Percentiles rank a stretch among this genome's conserved stretches.
Evolutionary conservation across 139 green algal genomes (phyloP).

Genomic region (Chlorella sp.): DNA sequence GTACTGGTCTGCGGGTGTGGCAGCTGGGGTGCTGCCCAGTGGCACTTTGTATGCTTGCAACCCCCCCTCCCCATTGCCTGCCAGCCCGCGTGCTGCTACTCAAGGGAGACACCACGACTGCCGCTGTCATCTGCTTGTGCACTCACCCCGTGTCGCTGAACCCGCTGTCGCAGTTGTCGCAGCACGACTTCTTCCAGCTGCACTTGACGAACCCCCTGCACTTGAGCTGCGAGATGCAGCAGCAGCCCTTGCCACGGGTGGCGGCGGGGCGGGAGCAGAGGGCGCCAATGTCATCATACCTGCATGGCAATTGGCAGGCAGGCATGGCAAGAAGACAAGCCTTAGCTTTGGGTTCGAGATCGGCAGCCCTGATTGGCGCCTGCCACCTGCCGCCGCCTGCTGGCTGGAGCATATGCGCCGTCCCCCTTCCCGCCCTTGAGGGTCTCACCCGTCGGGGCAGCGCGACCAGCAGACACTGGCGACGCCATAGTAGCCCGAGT

Average conservation of each 20-base stretch:
- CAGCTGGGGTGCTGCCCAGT: not conserved
- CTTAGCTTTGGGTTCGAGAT: too few relatives aligned
- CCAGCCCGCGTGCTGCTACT: not conserved
- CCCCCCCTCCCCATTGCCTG: too few relatives aligned
- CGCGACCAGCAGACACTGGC: constrained; percentile 1
- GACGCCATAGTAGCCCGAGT: not conserved
- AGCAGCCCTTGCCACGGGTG: constrained; percentile 19
- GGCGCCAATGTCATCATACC: constrained; percentile 3
- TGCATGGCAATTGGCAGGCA: not conserved
- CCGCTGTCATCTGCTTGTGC: not conserved
- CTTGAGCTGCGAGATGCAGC: constrained; percentile 13
- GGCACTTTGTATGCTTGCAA: too few relatives aligned
- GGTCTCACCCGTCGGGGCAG: constrained; percentile 2
- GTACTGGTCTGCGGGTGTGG: too few relatives aligned
- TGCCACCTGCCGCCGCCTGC: too few relatives aligned
- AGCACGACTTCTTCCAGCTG: constrained; percentile 14
- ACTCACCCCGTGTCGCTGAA: not conserved
- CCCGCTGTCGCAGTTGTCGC: not conserved
- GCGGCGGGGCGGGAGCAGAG: not conserved
- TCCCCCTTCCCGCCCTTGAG: too few relatives aligned
- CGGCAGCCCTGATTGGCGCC: too few relatives aligned
- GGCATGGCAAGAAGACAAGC: not conserved
- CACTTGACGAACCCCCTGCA: constrained; percentile 14
- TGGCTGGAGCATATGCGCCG: too few relatives aligned
- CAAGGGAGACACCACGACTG: not conserved